Evolutionary conservation across 1,284 basidiomycete species (phyloP), one percentile per base, ranked within the genome.

Genomic region (Anthracocystis panici-leucophaei): DNA sequence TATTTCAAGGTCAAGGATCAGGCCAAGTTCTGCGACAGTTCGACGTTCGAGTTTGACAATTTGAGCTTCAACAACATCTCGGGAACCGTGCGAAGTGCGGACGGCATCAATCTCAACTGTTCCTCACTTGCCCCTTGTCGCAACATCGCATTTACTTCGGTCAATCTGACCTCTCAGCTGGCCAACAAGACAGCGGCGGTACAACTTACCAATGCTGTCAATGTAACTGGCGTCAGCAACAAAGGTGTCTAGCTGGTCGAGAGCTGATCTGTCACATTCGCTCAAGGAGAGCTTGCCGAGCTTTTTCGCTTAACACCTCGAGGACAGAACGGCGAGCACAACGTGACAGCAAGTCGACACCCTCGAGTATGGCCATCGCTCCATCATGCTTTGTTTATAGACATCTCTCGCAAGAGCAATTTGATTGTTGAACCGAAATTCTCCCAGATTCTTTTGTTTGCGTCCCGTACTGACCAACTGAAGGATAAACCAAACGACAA

Each of bases 1-100:
- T 60, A 60, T 44, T 60, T 46, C 40, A 60, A 60, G 41, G 58
- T 60, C 51, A 52, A 52, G 50, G 49, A 53, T 21, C 58, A 60
- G 25, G 49, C 50, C 27, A 52, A 60, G n/a, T 60, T 45, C 25
- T 60, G 58, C 51, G 58, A 60, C 42, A 45, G 50, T 21, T 60
- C 49, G 33, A 60, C 49, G 21, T 60, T 60, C 49, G 41, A 53
- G 18, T 60, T 60, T 29, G 51, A 53, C 49, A 10, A 60, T 21
- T 29, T 60, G 14, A 25, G 10, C 10, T 60, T 60, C 42, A 27
- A 60, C 40, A 60, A 60, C 35, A 38, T 52, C 21, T 44, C 58
- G 31, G 58, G 58, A 9, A 52, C 23, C 14, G 58, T 60, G 16
- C 49, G 49, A 35, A 57, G 56, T 18, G 12, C 56, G 4, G 46